phyloP scores from a whole-genome alignment of 2,329 filamentous ascomycete genomes.

The Geosmithia morbida region DNA sequence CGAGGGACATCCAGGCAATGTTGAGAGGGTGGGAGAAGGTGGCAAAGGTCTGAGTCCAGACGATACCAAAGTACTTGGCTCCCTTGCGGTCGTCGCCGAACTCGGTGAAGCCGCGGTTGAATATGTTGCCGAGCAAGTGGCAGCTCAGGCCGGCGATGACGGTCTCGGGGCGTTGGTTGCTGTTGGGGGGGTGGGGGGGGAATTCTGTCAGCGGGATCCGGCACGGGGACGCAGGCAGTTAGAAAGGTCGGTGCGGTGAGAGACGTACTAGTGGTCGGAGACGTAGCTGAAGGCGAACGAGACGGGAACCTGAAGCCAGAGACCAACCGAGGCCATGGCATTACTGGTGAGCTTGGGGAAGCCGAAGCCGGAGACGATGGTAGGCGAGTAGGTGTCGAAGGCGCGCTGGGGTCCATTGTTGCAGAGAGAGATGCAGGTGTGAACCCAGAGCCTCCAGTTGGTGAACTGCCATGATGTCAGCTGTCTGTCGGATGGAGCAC shows the following conservation, averaged over 20 bases:
- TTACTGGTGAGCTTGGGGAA: slow-evolving; percentile 33
- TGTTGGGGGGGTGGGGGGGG: no score
- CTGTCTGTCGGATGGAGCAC: no score
- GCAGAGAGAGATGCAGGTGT: slow-evolving; percentile 32
- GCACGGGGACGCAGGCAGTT: no score
- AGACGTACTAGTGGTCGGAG: slow-evolving; percentile 33
- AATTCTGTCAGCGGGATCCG: no score
- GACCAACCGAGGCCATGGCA: slow-evolving; percentile 38
- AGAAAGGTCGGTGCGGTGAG: no score
- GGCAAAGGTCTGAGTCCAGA: slow-evolving; percentile 40
- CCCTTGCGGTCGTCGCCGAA: slow-evolving; percentile 19
- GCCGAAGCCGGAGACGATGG: slow-evolving; percentile 37
- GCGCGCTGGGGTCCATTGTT: slow-evolving; percentile 32
- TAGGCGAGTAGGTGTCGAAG: slow-evolving; percentile 37
- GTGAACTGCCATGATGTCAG: slow-evolving; percentile 17
- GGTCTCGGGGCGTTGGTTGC: slow-evolving; percentile 33
- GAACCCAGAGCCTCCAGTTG: slow-evolving; percentile 37
- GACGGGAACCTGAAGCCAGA: slow-evolving; percentile 35
- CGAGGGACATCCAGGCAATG: slow-evolving; percentile 43
- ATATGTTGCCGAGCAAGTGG: slow-evolving; percentile 35
- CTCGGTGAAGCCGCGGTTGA: slow-evolving; percentile 37
- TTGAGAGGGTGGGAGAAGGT: slow-evolving; percentile 42
- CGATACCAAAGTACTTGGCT: slow-evolving; percentile 36
- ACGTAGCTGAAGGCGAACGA: slow-evolving; percentile 36
- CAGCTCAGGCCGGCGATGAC: slow-evolving; percentile 31